Percentiles rank a stretch among this genome's conserved stretches.
Evolutionary conservation across 2,329 filamentous ascomycete species (phyloP).

Genomic region (Macrophomina phaseolina): DNA sequence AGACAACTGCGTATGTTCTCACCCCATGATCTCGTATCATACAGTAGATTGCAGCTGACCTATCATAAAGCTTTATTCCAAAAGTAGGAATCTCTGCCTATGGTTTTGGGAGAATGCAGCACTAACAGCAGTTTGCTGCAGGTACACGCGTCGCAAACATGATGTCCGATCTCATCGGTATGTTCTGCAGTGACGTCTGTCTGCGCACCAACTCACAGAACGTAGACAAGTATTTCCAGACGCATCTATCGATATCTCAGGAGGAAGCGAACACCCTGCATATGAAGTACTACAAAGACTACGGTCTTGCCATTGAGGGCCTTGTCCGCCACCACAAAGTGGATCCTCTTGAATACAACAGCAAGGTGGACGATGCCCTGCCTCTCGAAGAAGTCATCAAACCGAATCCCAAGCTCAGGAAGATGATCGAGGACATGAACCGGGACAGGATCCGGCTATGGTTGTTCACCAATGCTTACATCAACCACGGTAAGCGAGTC

Average conservation of each 20-base stretch:
- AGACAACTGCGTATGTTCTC: constrained; percentile 79
- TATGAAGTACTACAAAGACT: constrained; percentile 90
- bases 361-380: constrained; percentile 91
- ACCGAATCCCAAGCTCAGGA: constrained; percentile 75
- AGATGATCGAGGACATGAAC: constrained; percentile 82
- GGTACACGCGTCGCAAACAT: constrained; percentile 80
- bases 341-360: constrained; percentile 92
- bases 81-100: constrained; percentile 63
- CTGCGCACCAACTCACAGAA: constrained; percentile 64
- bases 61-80: constrained; percentile 72
- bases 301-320: constrained; percentile 96
- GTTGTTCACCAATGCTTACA: constrained; percentile 96
- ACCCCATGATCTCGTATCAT: constrained; percentile 11
- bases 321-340: constrained; percentile 94
- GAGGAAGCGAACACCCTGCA: constrained; percentile 87
- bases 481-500: constrained; percentile 84
- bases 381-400: constrained; percentile 85
- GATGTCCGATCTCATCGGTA: constrained; percentile 81
- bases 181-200: constrained; percentile 23
- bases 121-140: constrained; percentile 52
- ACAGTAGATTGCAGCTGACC: neutral
- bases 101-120: neutral
- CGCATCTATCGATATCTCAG: constrained; percentile 73
- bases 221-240: constrained; percentile 64
- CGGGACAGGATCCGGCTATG: constrained; percentile 82